A percentile compares a stretch with the other conserved stretches of the same genome.
These are phyloP conservation scores for Nannochloropsis salina DNA, from an alignment of 108 stramenopile genomes.

Conservation along the genomic window DNA sequence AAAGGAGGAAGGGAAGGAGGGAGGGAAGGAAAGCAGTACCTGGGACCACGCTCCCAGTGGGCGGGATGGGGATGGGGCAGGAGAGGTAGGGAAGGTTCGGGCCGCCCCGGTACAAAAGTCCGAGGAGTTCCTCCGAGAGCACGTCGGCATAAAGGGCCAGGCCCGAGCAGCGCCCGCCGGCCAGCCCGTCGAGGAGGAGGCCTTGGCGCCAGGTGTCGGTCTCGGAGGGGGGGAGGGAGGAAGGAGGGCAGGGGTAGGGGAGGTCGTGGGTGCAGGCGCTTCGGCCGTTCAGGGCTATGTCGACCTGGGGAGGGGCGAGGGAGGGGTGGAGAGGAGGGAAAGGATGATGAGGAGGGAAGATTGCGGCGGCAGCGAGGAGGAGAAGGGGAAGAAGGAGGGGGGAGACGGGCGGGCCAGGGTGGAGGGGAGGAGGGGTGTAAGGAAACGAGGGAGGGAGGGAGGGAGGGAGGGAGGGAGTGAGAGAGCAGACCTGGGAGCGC, in stretches of 20 bases:
- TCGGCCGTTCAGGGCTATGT: not conserved
- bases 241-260: not conserved
- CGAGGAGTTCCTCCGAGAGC: not conserved
- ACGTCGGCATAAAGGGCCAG: not conserved
- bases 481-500: not conserved
- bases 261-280: not conserved
- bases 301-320: too few relatives aligned
- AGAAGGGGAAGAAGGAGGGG: not conserved
- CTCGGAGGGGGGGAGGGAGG: not conserved
- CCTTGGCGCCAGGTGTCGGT: not conserved
- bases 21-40: not conserved
- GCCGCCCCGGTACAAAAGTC: conserved; percentile 2
- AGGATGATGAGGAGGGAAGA: not conserved
- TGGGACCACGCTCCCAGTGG: not conserved
- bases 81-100: conserved; percentile 5
- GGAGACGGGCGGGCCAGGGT: too few relatives aligned
- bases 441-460: conserved; percentile 10
- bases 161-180: not conserved
- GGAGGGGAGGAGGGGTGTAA: too few relatives aligned
- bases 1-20: not conserved
- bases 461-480: not conserved
- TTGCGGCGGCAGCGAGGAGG: too few relatives aligned
- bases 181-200: not conserved
- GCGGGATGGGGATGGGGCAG: not conserved
- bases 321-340: not conserved